These are phyloP conservation scores for Sporopachydermia lactativora DNA, from an alignment of 805 yeast genomes.

Conservation along the genomic window DNA sequence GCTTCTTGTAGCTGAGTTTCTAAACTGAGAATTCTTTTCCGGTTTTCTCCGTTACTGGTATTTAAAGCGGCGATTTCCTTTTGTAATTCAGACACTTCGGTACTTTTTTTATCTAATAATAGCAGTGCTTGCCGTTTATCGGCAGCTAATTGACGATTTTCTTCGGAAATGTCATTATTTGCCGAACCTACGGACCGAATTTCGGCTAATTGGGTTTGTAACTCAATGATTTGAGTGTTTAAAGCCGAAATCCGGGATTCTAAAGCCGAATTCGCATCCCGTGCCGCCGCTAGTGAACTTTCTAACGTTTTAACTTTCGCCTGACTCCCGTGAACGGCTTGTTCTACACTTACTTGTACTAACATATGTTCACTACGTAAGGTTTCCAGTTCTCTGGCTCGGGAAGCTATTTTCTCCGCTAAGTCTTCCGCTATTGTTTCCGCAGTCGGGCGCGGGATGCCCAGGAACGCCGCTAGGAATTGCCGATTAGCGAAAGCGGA, in stretches of 20 bases:
- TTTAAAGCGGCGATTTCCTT: conserved; percentile 26
- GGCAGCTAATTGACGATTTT: conserved; percentile 9
- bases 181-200: neutral
- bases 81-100: conserved; percentile 18
- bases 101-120: conserved; percentile 15
- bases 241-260: neutral
- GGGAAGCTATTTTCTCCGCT: conserved; percentile 8
- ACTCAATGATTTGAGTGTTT: conserved; percentile 4
- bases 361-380: conserved; percentile 13
- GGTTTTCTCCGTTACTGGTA: conserved; percentile 21
- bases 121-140: conserved; percentile 17
- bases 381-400: conserved; percentile 13
- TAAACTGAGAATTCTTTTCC: conserved; percentile 26
- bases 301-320: conserved; percentile 4
- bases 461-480: neutral
- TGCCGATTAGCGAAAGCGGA: neutral
- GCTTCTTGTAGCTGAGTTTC: conserved; percentile 23
- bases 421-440: conserved; percentile 8
- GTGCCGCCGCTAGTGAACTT: conserved; percentile 2
- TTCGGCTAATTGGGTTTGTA: neutral
- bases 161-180: conserved; percentile 3
- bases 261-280: neutral
- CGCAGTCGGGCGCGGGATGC: neutral
- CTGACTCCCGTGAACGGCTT: conserved; percentile 6
- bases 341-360: conserved; percentile 12